phyloP scores from a whole-genome alignment of 352 stramenopile species.

The Halophytophthora batemanensis region DNA sequence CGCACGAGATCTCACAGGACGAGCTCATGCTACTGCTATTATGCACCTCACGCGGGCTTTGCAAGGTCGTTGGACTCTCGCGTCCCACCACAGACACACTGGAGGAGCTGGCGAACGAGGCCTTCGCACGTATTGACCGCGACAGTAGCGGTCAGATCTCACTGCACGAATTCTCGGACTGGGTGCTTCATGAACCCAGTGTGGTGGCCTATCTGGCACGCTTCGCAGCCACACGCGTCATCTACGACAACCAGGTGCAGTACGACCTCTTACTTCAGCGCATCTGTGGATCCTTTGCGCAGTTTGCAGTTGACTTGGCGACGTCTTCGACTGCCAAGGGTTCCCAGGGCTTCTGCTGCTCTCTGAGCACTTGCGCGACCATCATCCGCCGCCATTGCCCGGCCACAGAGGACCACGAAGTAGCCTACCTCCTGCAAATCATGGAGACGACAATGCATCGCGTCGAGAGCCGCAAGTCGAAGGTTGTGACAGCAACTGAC shows the following conservation, averaged over 20 bases:
- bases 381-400: constrained; percentile 43
- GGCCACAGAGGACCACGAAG: constrained; percentile 25
- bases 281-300: constrained; percentile 47
- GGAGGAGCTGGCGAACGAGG: constrained; percentile 41
- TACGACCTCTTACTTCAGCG: constrained; percentile 63
- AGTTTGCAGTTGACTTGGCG: constrained; percentile 17
- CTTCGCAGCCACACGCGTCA: constrained; percentile 58
- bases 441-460: constrained; percentile 36
- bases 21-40: constrained; percentile 74
- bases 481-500: background rate
- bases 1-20: constrained; percentile 55
- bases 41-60: constrained; percentile 67
- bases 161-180: constrained; percentile 55
- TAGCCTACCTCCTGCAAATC: constrained; percentile 38
- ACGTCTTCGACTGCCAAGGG: background rate
- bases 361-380: constrained; percentile 29
- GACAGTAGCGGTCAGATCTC: constrained; percentile 61
- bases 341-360: constrained; percentile 30
- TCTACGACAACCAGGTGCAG: constrained; percentile 64
- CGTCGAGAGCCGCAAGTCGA: background rate
- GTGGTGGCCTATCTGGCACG: constrained; percentile 52
- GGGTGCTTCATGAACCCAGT: constrained; percentile 47
- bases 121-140: constrained; percentile 55
- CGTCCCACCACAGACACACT: constrained; percentile 47
- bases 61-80: constrained; percentile 60